These are phyloP conservation scores for Astragalus glycyphyllos DNA, from an alignment of 306 rosid species.

Conservation along the genomic window DNA sequence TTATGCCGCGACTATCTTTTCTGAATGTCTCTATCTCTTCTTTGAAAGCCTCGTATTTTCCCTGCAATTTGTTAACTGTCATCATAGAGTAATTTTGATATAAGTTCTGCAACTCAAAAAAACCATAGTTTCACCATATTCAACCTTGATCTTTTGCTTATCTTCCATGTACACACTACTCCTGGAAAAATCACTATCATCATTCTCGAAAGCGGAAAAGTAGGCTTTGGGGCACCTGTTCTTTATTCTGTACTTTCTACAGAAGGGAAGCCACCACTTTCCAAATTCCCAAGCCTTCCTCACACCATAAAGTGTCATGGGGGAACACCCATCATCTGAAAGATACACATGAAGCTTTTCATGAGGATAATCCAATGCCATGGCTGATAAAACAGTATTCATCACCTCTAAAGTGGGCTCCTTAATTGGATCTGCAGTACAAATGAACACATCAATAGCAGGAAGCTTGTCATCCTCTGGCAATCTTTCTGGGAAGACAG, in stretches of 20 bases:
- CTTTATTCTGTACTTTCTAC: slow-evolving; percentile 51
- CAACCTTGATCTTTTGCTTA: slow-evolving; percentile 51
- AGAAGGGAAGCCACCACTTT: slow-evolving; percentile 73
- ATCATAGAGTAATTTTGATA: slow-evolving; percentile 1
- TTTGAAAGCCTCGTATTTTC: slow-evolving; percentile 53
- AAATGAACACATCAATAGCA: slow-evolving; percentile 66
- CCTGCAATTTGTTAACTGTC: slow-evolving; percentile 47
- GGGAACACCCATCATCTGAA: slow-evolving; percentile 74
- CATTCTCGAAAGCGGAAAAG: slow-evolving; percentile 50
- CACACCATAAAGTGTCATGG: slow-evolving; percentile 49
- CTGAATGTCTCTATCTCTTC: slow-evolving; percentile 42
- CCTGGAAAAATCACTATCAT: slow-evolving; percentile 32
- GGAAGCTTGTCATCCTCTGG: slow-evolving; percentile 66
- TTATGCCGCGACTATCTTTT: slow-evolving; percentile 26
- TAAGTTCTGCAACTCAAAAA: background rate
- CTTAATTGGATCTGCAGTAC: slow-evolving; percentile 67
- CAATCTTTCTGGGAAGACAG: slow-evolving; percentile 59
- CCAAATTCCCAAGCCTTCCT: slow-evolving; percentile 63
- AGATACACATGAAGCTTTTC: slow-evolving; percentile 72
- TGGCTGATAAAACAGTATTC: slow-evolving; percentile 74
- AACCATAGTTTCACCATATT: background rate
- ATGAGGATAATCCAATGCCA: slow-evolving; percentile 73
- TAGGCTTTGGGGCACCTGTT: slow-evolving; percentile 67
- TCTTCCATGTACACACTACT: slow-evolving; percentile 47
- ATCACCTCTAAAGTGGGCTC: slow-evolving; percentile 75